Evolutionary conservation across 192 early-diverging fungal genomes (phyloP), one percentile per base, ranked within the genome.

Genomic region (Backusella australiensis): DNA sequence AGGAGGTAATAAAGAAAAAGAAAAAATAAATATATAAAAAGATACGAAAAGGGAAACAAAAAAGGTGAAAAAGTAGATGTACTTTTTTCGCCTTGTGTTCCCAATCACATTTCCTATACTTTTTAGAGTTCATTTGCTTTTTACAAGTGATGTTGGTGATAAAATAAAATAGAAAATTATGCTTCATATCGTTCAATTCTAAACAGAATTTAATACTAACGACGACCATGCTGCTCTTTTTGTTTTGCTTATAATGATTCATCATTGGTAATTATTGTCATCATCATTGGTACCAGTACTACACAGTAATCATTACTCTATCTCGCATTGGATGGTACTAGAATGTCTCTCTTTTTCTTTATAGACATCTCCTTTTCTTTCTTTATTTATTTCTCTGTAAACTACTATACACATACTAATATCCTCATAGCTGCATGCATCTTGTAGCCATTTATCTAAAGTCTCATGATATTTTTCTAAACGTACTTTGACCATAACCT

Each of bases 151-250:
- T 63, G 56, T 12, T 63, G 26, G n/a, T 63, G 56, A 29, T 63
- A 29, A 63, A 63, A 63, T 63, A 63, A 63, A 63, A 63, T 63
- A 63, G 56, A 63, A 63, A 63, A 29, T 26, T 63, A 63, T 63
- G 56, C 56, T 63, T 63, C 56, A 63, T 63, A 63, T 63, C 56
- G 56, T 63, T 63, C 56, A 63, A 63, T 63, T 63, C 56, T 23
- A 63, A 63, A 63, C 56, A 63, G 56, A 63, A 63, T 63, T 63
- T 29, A 63, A 63, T 63, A 63, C 56, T 63, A 63, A 63, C 56
- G 56, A 63, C 56, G 32, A 32, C 46, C 56, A 63, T 63, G 42
- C 42, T 44, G 42, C 15, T 44, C 42, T 44, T n/a, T 53, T n/a
- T 44, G 15, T 44, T 44, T 44, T 44, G 15, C 15, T 44, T 17